Evolutionary conservation across 371 early-diverging fungal genomes (phyloP), one percentile per base, ranked within the genome.

Genomic region (Dinochytrium kinnereticum): DNA sequence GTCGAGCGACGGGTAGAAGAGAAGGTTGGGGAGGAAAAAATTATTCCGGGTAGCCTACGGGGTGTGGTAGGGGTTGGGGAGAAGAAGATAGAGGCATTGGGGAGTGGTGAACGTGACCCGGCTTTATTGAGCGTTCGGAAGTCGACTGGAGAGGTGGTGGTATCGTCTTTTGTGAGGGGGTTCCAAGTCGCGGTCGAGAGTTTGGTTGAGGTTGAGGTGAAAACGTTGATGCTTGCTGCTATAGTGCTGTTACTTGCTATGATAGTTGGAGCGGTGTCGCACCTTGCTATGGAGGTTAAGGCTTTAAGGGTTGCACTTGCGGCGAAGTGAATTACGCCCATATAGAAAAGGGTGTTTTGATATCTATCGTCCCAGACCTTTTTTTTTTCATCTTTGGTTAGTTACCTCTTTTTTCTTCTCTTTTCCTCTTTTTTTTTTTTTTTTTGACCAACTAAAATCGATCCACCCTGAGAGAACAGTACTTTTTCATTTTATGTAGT

Each of bases 61-160:
- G 10, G 40, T 10, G 44, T 66, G 67, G 40, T 66, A 44, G n/a
- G 28, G 37, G 2, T 7, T 5, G 5, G 21, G 40, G 15, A 28
- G 67, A 17, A 19, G 40, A 66, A 39, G 67, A 28, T 10, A 44
- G 33, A 66, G 30, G 44, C 3, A n/a, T 37, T 10, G 67, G 67
- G 44, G 10, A 10, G 67, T 66, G 7, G 49, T 37, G 49, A 30
- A 66, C 33, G 34, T 19, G 64, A 10, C 15, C 5, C 17, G 49
- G 38, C 15, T 3, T 28, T 64, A 17, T 57, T 26, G 64, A 31
- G 19, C 10, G 64, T 36, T 61, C 7, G 17, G 64, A 61, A 31
- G 15, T 26, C 15, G 64, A 17, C 34, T 7, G 2, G 64, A 17
- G 64, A 36, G 7, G 10, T 34, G 64, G 5, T 31, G 38, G 64